Conservation (phyloP, 2,329 filamentous ascomycete species). For the Onygenales sp. region DNA sequence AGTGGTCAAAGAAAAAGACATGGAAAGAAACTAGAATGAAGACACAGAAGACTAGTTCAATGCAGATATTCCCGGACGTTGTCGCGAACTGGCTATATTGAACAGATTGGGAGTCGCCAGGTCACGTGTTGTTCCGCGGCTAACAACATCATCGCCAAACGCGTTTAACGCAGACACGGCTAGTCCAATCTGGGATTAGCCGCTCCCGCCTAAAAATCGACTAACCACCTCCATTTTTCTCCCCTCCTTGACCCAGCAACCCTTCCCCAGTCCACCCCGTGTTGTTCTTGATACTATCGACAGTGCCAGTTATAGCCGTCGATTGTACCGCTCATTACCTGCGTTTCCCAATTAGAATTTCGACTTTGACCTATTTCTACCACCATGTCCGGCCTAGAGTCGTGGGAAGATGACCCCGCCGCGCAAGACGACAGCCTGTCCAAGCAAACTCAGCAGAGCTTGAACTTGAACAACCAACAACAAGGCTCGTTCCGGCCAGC, state of each 20-base stretch:
- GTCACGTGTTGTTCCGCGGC: not conserved
- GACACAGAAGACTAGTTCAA: not conserved
- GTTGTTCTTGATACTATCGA: not conserved
- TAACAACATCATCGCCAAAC: not conserved
- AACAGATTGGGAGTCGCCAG: not conserved
- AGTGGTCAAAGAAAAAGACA: too few relatives aligned
- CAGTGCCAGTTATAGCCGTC: not conserved
- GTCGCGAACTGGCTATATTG: not conserved
- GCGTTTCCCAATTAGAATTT: not conserved
- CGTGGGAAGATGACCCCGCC: slow-evolving; percentile 83
- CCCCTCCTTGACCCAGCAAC: not conserved
- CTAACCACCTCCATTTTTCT: not conserved
- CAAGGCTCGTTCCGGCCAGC: slow-evolving; percentile 55
- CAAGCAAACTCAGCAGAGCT: slow-evolving; percentile 63
- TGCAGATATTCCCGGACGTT: too few relatives aligned
- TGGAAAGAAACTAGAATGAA: too few relatives aligned
- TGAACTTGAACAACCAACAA: slow-evolving; percentile 58
- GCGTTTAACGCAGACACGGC: not conserved
- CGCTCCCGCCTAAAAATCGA: not conserved
- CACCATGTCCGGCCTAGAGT: slow-evolving; percentile 81
- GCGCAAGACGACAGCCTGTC: slow-evolving; percentile 69
- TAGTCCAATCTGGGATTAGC: not conserved
- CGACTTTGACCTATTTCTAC: slow-evolving; percentile 10
- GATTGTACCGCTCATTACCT: not conserved
- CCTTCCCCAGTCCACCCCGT: not conserved